These are phyloP conservation scores for Camptophora hylomeconis DNA, from an alignment of 2,329 filamentous ascomycete species.

Conservation along the genomic window DNA sequence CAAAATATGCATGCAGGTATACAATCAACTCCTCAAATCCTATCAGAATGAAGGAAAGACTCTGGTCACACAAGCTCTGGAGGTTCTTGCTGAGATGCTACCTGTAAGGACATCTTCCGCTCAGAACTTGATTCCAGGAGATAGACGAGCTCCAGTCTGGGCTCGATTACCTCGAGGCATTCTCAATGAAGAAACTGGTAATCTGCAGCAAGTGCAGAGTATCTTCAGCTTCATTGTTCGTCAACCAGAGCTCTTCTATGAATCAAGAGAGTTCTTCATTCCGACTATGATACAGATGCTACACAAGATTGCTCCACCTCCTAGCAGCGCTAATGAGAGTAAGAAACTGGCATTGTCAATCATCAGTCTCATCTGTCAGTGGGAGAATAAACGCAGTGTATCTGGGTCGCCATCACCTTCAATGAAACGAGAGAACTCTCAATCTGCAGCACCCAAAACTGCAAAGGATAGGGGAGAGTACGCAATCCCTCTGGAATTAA, in stretches of 20 bases:
- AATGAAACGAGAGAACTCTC: slow-evolving; percentile 18
- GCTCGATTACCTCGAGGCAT: slow-evolving; percentile 82
- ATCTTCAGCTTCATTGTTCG: slow-evolving; percentile 95
- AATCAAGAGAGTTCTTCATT: slow-evolving; percentile 82
- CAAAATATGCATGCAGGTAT: slow-evolving; percentile 93
- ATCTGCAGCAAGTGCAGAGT: slow-evolving; percentile 87
- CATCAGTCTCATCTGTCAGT: slow-evolving; percentile 80
- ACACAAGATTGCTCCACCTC: slow-evolving; percentile 71
- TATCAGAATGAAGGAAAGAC: slow-evolving; percentile 91
- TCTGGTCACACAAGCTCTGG: slow-evolving; percentile 84
- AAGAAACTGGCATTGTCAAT: slow-evolving; percentile 84
- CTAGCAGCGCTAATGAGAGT: slow-evolving; percentile 77
- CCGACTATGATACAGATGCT: slow-evolving; percentile 79
- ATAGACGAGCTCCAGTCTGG: slow-evolving; percentile 70
- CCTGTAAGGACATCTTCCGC: slow-evolving; percentile 58
- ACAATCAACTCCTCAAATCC: slow-evolving; percentile 76
- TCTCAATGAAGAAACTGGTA: slow-evolving; percentile 84
- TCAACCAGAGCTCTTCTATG: slow-evolving; percentile 87
- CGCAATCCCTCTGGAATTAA: slow-evolving; percentile 51
- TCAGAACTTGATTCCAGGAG: slow-evolving; percentile 43
- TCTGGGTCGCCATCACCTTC: slow-evolving; percentile 42
- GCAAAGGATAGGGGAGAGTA: slow-evolving; percentile 49
- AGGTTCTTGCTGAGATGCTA: slow-evolving; percentile 86
- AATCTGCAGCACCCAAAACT: slow-evolving; percentile 30
- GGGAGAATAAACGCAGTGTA: slow-evolving; percentile 52